Base-by-base conservation (phyloP, 164 flowering plant genomes). In the Brasenia schreberi region DNA sequence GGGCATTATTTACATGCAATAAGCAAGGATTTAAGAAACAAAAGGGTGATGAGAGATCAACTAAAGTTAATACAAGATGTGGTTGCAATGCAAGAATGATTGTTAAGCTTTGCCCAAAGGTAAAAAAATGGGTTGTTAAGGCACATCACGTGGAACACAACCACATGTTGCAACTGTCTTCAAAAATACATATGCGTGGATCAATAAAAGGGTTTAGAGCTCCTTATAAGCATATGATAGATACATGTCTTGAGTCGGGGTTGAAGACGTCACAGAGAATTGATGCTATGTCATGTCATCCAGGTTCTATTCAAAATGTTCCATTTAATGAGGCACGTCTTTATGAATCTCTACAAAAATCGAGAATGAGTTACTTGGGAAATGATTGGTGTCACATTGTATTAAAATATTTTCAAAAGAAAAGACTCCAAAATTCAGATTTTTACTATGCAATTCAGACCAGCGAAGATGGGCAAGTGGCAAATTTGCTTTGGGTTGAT, bases 401-500 rank as follows among this genome's bases (percentile, higher is more conserved):
- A n/a, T 39, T 42, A 7, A 52, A 59, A 17, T 59, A 42, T 67
- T 67, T 67, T 43, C 14, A 44, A 16, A 62, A 52, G 16, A 62
- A 45, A 63, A 63, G 62, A 18, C 19, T 10, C 11, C 16, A 43
- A 19, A 62, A 68, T 23, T 43, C 65, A 12, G 27, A 19, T 16
- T 68, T 68, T 52, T 62, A 61, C 23, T 63, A 68, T 63, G 27
- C 27, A 19, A 27, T 68, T 18, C 63, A 68, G n/a, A 14, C 62
- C 19, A 65, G 62, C 45, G 65, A 61, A 17, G 18, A n/a, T 19
- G 65, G 60, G 17, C 59, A 23, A 33, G n/a, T 62, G 42, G 62
- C 45, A 19, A 68, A 63, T 68, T 33, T 61, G 6, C 62, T 68
- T 62, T 68, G 70, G 70, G 65, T 61, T 19, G 65, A 68, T 27